Evolutionary conservation across 2,329 filamentous ascomycete species (phyloP), one percentile per base, ranked within the genome.

Genomic region (Paraphoma sp.): DNA sequence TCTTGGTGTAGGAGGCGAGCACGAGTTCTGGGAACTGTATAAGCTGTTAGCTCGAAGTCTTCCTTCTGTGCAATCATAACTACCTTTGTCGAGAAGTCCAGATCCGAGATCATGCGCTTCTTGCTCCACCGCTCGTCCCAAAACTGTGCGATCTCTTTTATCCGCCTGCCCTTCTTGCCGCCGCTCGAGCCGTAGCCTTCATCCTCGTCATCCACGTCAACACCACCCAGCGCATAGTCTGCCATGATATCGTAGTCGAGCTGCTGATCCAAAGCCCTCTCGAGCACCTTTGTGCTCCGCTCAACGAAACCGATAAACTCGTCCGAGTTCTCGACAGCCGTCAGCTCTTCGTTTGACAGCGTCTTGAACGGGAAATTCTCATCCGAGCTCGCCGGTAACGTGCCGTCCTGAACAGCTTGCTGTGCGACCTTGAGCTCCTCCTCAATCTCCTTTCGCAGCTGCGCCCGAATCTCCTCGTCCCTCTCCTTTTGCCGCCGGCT

Each of bases 241-340:
- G 92, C 93, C 58, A 99, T 82, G 59, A 99, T 92, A 75, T 99
- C 95, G 75, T 98, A 99, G 50, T 96, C 92, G 69, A 97, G 89
- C 54, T 97, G 92, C 72, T 97, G 90, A 70, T 98, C 95, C 62
- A 99, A 81, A 5, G 95, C 94, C 70, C 95, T 87, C 80, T 99
- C 95, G 67, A 99, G 94, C 47, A 99, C 93, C 78, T 98, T 99
- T 54, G 92, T 96, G 18, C 94, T 97, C 67, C 92, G 87, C 70
- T 99, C 95, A 30, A 99, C 87, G 72, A 99, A 99, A 67, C 96
- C 92, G 58, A 95, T 84, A 73, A 99, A 99, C 48, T 98, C 95
- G 30, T 94, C 88, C 0, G 94, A 97, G 52, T 90, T 90, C 23
- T 92, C 95, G 28, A 98, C 93, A 6, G 94, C 95, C 64, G 90